Conservation (phyloP, 306 rosid genomes). For the Styphnolobium japonicum region DNA sequence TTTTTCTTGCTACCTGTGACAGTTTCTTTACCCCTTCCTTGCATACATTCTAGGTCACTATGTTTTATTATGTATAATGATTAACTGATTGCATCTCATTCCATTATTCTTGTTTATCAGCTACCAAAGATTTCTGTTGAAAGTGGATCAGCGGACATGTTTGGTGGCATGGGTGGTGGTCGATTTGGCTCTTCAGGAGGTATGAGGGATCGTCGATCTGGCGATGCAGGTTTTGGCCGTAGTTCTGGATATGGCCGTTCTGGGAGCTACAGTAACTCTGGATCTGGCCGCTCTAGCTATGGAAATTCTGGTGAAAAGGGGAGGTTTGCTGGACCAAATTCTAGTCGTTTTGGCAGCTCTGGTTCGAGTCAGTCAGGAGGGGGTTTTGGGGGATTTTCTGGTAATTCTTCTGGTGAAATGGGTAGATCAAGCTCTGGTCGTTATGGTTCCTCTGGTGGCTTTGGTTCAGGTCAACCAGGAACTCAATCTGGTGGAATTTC, state of each 20-base stretch:
- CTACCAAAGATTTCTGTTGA: slow-evolving; percentile 54
- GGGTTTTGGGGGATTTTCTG: neutral
- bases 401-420: neutral
- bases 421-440: slow-evolving; percentile 37
- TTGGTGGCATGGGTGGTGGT: slow-evolving; percentile 35
- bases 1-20: neutral
- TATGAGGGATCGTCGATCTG: neutral
- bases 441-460: slow-evolving; percentile 39
- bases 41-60: neutral
- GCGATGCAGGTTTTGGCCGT: neutral
- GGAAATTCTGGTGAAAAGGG: slow-evolving; percentile 11
- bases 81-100: slow-evolving; percentile 10
- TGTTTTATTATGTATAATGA: neutral
- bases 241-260: neutral
- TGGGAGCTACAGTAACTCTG: neutral
- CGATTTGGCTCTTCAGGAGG: neutral
- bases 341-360: slow-evolving; percentile 44
- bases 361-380: slow-evolving; percentile 30
- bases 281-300: slow-evolving; percentile 35
- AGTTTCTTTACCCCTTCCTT: neutral
- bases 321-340: slow-evolving; percentile 26
- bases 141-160: slow-evolving; percentile 45
- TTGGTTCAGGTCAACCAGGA: slow-evolving; percentile 32
- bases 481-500: slow-evolving; percentile 25
- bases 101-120: slow-evolving; percentile 38